These are phyloP conservation scores for Globisporangium apiculatum DNA, from an alignment of 352 stramenopile species.

Conservation along the genomic window DNA sequence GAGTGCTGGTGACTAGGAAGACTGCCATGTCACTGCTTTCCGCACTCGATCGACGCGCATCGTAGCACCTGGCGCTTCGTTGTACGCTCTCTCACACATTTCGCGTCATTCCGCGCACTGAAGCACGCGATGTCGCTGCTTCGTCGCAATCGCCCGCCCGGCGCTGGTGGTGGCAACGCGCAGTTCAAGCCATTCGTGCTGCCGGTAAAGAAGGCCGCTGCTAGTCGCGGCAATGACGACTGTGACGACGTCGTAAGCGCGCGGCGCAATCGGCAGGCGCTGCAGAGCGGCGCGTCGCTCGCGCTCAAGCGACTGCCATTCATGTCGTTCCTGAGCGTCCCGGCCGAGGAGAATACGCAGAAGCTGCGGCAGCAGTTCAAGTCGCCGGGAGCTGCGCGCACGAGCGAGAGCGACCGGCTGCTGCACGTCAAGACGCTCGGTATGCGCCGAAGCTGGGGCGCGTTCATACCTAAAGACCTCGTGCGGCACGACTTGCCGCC, in stretches of 20 bases:
- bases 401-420: constrained; percentile 68
- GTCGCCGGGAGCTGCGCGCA: constrained; percentile 60
- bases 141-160: constrained; percentile 20
- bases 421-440: constrained; percentile 82
- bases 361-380: constrained; percentile 68
- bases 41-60: too few relatives aligned
- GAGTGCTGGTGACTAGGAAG: too few relatives aligned
- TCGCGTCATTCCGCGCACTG: too few relatives aligned
- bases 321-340: constrained; percentile 72
- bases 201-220: constrained; percentile 32
- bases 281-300: constrained; percentile 44
- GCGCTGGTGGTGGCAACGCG: constrained; percentile 9
- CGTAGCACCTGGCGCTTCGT: too few relatives aligned
- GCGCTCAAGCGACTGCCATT: constrained; percentile 75
- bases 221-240: constrained; percentile 16
- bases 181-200: constrained; percentile 80
- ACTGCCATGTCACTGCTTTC: too few relatives aligned
- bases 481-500: constrained; percentile 58
- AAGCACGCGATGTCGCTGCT: constrained; percentile 32
- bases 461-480: constrained; percentile 38
- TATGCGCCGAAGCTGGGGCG: constrained; percentile 57
- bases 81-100: too few relatives aligned
- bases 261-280: constrained; percentile 37
- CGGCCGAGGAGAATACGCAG: constrained; percentile 43
- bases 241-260: constrained; percentile 26